phyloP scores from a whole-genome alignment of 2,329 filamentous ascomycete species.

The Nigrospora oryzae region DNA sequence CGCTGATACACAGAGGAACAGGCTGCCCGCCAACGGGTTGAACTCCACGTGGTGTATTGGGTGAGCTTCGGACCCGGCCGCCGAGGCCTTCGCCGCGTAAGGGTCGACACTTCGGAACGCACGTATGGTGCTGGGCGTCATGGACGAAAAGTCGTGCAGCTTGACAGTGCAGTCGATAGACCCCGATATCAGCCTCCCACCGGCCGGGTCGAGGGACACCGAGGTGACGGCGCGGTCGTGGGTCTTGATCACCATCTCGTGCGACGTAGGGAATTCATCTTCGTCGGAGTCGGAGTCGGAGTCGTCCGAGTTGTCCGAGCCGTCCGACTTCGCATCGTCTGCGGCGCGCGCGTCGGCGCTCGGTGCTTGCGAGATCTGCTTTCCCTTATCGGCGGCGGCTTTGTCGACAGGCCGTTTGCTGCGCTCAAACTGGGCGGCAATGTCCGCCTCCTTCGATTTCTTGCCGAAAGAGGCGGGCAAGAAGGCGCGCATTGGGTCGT shows the following conservation, averaged over 20 bases:
- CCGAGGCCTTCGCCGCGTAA: slow-evolving; percentile 62
- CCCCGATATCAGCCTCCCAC: slow-evolving; percentile 77
- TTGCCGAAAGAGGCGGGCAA: slow-evolving; percentile 82
- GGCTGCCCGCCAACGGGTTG: slow-evolving; percentile 70
- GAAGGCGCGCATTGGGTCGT: slow-evolving; percentile 68
- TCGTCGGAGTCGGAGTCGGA: slow-evolving; percentile 62
- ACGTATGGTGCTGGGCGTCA: slow-evolving; percentile 89
- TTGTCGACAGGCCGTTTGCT: slow-evolving; percentile 50
- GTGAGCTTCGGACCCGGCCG: slow-evolving; percentile 71
- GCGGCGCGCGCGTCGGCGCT: slow-evolving; percentile 24
- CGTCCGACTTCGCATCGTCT: slow-evolving; percentile 19
- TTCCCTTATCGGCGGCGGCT: slow-evolving; percentile 18
- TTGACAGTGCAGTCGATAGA: slow-evolving; percentile 89
- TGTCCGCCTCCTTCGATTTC: slow-evolving; percentile 62
- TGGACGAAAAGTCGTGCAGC: slow-evolving; percentile 88
- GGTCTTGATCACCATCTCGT: slow-evolving; percentile 87
- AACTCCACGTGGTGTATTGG: slow-evolving; percentile 82
- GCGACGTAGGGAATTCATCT: slow-evolving; percentile 85
- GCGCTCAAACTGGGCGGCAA: slow-evolving; percentile 72
- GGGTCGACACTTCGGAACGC: slow-evolving; percentile 92
- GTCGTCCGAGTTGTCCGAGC: slow-evolving; percentile 30
- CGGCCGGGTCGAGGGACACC: slow-evolving; percentile 75
- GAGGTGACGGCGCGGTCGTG: slow-evolving; percentile 84
- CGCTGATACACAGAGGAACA: slow-evolving; percentile 80
- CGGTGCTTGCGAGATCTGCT: slow-evolving; percentile 12